Base-by-base conservation (phyloP, 2,329 filamentous ascomycete genomes). In the Phaeophleospora eucalypticola region DNA sequence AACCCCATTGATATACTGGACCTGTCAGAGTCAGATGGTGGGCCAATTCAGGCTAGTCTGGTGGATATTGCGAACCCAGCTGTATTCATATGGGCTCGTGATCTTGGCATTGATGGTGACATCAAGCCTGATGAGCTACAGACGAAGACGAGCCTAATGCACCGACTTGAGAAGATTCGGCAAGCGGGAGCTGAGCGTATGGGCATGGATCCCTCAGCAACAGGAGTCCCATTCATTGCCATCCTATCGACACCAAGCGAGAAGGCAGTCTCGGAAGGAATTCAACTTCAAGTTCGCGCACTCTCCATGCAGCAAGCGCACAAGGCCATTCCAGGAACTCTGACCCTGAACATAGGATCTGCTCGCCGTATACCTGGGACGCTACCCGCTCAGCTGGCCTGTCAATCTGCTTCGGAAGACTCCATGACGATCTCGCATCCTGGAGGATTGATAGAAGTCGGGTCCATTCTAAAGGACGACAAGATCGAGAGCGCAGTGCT, bases 11-110 rank as follows among this genome's bases (percentile, higher is more conserved):
- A 86, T 58, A 59, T 43, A 0, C 67, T 86, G 14, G 24, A 34
- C 7, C 42, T 63, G 15, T 12, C 24, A 7, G 24, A 29, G 12
- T 43, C 45, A 0, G 57, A 60, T 38, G 61, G 60, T 7, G 67
- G 72, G 6, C 71, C 69, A 0, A 62, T 80, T 3, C 55, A 61
- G 3, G 78, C 74, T 0, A 83, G 79, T 2, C 78, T 82, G 19
- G 72, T 84, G 1, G 83, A 86, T 51, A 79, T 79, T 1, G 77
- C 77, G 1, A 85, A 84, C 54, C 83, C 83, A 0, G 79, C 77
- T 38, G 72, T 83, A 12, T 86, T 86, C 58, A 68, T 86, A 0
- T 67, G 68, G 6, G 79, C 81, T 0, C 58, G 67, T 2, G 76
- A 81, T 48, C 58, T 85, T 1, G 73, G 67, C 3, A 65, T 80